Evolutionary conservation across 257 asterid genomes (phyloP).

Genomic region (Ilex aquifolium): DNA sequence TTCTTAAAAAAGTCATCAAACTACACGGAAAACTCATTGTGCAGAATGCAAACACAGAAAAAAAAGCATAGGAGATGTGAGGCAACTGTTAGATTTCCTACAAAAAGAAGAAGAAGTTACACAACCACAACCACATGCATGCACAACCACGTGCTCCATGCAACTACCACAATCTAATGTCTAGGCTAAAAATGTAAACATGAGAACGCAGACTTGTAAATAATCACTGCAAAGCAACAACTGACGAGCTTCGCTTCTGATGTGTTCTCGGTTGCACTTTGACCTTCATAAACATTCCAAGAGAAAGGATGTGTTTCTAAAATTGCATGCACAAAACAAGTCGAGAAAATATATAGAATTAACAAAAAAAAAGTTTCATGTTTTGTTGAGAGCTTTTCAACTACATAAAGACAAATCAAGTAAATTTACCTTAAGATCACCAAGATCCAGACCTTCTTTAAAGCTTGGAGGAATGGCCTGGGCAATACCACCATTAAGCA

Average conservation of each 20-base stretch:
- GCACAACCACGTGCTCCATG: neutral
- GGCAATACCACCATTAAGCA: slow-evolving; percentile 72
- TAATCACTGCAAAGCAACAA: slow-evolving; percentile 1
- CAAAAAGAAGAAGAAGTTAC: neutral
- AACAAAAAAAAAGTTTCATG: neutral
- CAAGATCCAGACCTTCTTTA: slow-evolving; percentile 60
- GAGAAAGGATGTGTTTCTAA: slow-evolving; percentile 53
- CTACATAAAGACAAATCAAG: slow-evolving; percentile 1
- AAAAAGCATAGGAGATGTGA: slow-evolving; percentile 20
- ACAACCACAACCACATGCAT: neutral
- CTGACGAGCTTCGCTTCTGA: slow-evolving; percentile 58
- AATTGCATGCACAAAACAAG: neutral
- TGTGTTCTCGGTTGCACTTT: slow-evolving; percentile 21
- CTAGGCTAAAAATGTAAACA: neutral
- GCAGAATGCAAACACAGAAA: slow-evolving; percentile 34
- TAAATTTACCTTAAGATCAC: slow-evolving; percentile 66
- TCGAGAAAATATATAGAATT: neutral
- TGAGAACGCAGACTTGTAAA: neutral
- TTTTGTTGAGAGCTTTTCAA: slow-evolving; percentile 3
- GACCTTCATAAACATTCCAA: slow-evolving; percentile 50
- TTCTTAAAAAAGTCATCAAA: slow-evolving; percentile 89
- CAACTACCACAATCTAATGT: neutral
- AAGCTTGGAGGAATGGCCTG: slow-evolving; percentile 12
- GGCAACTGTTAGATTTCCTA: neutral
- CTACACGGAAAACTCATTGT: slow-evolving; percentile 82